Base-by-base conservation (phyloP, 306 rosid genomes). In the Glycine soja region DNA sequence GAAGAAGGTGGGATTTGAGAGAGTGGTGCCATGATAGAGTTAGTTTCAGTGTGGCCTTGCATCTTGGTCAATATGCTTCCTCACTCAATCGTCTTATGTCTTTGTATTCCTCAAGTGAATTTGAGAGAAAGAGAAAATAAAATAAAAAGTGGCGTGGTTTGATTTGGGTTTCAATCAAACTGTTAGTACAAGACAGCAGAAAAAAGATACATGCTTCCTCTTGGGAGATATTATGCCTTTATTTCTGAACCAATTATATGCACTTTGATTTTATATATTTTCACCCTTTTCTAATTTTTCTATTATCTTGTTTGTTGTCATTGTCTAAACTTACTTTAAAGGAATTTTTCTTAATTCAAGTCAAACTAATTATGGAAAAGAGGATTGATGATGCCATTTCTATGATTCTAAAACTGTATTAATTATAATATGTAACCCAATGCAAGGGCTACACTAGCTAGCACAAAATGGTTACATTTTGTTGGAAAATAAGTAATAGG, bases 1-100 rank as follows among this genome's bases (percentile, higher is more conserved):
- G 75, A 70, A 70, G 45, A 45, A 70, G 72, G 70, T 43, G 69
- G 78, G 52, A 30, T 14, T 77, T 61, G 68, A 73, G 81, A 69
- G 38, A 70, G 48, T 54, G 81, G 57, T 3, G 76, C 51, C 14
- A 19, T 14, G 10, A n/a, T 78, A 53, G 82, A 68, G 72, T 56
- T 38, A 16, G 46, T 57, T 58, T 65, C 72, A 52, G 24, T 57
- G 69, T 40, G 19, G 2, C 18, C 11, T 59, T 77, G 54, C 83
- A 71, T 85, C 46, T 56, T 13, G 43, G 2, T 4, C 16, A 76
- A 59, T 63, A 63, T 47, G 3, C 8, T 57, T 47, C 6, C 18
- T 8, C 59, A 15, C 19, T 46, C 30, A 2, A 52, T 19, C 56
- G 0, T 46, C 3, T 45, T n/a, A 6, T 76, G n/a, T 40, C n/a